Conservation (phyloP, 2,329 filamentous ascomycete genomes). For the Pseudocercospora fuligena region DNA sequence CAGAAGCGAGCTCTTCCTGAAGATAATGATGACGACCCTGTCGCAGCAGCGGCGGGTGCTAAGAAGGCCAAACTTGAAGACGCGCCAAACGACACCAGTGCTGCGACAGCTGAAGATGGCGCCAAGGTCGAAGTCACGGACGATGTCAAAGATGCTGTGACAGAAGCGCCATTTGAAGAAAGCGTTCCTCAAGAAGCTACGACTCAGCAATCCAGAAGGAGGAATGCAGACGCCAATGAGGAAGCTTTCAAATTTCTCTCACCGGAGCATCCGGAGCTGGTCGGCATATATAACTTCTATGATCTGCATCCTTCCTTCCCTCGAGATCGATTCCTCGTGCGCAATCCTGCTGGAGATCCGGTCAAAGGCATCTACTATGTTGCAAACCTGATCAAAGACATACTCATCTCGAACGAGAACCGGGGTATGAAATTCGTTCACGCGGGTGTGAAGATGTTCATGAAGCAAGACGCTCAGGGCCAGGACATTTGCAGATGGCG, state of each 20-base stretch:
- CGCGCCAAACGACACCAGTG: constrained; percentile 29
- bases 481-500: constrained; percentile 90
- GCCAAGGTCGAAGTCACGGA: constrained; percentile 24
- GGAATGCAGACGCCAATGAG: constrained; percentile 63
- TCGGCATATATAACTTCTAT: constrained; percentile 82
- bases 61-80: constrained; percentile 39
- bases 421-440: constrained; percentile 94
- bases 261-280: constrained; percentile 74
- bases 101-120: constrained; percentile 19
- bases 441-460: constrained; percentile 97
- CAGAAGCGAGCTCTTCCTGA: constrained; percentile 50
- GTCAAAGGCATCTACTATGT: constrained; percentile 98
- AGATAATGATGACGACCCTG: constrained; percentile 42
- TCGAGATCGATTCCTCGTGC: constrained; percentile 89
- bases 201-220: constrained; percentile 24
- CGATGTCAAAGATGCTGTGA: constrained; percentile 29
- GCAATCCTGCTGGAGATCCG: constrained; percentile 85
- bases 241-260: constrained; percentile 94
- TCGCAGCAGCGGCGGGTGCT: constrained; percentile 43
- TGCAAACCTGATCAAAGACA: constrained; percentile 79
- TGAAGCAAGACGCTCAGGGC: constrained; percentile 92
- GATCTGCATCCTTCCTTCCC: constrained; percentile 83
- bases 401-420: constrained; percentile 85
- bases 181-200: constrained; percentile 22
- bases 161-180: constrained; percentile 36